phyloP scores from a whole-genome alignment of 257 asterid genomes.

The Galeopsis tetrahit region DNA sequence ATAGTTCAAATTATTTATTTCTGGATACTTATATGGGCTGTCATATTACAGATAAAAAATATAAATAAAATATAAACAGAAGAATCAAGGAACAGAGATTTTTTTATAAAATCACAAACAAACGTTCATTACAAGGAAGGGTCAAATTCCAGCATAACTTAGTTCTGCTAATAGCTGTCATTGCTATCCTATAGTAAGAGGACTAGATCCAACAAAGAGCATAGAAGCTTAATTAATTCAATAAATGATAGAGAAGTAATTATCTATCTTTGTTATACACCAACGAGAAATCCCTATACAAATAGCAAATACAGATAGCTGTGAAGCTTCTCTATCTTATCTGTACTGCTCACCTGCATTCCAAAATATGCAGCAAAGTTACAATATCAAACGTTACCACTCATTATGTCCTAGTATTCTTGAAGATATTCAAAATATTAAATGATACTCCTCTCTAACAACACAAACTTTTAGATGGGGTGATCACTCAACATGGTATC shows the following conservation, averaged over 20 bases:
- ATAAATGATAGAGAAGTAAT: slow-evolving; percentile 5
- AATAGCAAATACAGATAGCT: not conserved
- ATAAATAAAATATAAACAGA: not conserved
- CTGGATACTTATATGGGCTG: not conserved
- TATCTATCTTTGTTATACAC: not conserved
- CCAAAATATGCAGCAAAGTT: not conserved
- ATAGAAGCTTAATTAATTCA: slow-evolving; percentile 1
- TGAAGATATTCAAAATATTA: too few relatives aligned
- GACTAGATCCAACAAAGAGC: slow-evolving; percentile 30
- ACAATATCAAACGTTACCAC: not conserved
- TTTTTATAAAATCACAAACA: not conserved
- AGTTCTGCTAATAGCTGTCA: slow-evolving; percentile 17
- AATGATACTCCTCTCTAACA: too few relatives aligned
- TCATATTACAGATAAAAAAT: slow-evolving; percentile 7
- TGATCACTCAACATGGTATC: not conserved
- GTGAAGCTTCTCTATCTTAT: not conserved
- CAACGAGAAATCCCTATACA: not conserved
- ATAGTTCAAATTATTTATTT: slow-evolving; percentile 5
- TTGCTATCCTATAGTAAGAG: slow-evolving; percentile 6
- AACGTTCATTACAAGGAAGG: slow-evolving; percentile 17
- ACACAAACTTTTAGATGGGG: too few relatives aligned
- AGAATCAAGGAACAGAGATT: not conserved
- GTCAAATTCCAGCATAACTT: slow-evolving; percentile 19
- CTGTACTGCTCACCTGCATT: not conserved
- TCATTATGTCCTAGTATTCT: not conserved